phyloP scores from a whole-genome alignment of 164 flowering plant species.

The Saururus chinensis region DNA sequence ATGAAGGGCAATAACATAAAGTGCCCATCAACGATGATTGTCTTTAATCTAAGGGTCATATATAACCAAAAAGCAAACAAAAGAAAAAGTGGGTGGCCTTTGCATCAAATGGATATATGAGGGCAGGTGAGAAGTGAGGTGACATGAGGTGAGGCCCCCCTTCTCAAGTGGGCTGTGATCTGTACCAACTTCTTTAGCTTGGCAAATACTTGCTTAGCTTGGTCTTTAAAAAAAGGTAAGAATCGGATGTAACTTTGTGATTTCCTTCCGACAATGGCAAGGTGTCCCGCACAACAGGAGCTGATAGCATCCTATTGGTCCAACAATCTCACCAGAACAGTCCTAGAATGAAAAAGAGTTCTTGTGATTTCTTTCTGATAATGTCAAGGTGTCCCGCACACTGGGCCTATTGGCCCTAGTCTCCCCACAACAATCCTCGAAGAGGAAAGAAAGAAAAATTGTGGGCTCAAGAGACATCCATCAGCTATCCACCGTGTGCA shows the following conservation, averaged over 20 bases:
- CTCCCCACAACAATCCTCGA: background rate
- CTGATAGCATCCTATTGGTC: too few relatives aligned
- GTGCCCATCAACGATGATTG: background rate
- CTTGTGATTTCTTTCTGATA: slow-evolving; percentile 13
- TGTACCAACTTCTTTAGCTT: slow-evolving; percentile 1
- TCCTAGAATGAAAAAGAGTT: background rate
- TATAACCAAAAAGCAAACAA: background rate
- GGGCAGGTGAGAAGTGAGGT: too few relatives aligned
- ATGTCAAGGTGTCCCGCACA: slow-evolving; percentile 18
- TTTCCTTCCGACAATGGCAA: too few relatives aligned
- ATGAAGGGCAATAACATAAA: background rate
- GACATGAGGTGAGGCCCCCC: background rate
- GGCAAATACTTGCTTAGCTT: background rate
- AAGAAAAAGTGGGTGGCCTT: slow-evolving; percentile 12
- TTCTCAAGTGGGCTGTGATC: slow-evolving; percentile 12
- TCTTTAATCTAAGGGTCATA: background rate
- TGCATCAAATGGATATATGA: background rate
- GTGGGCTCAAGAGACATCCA: background rate
- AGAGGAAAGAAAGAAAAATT: background rate
- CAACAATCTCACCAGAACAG: background rate
- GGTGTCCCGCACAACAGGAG: too few relatives aligned
- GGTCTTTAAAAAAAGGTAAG: too few relatives aligned
- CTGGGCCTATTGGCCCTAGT: background rate
- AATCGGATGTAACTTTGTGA: too few relatives aligned
- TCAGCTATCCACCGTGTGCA: too few relatives aligned